Percentiles rank a stretch among this genome's conserved stretches.
Conservation (phyloP, 768 basidiomycete genomes). For the Sutorius australiensis region DNA sequence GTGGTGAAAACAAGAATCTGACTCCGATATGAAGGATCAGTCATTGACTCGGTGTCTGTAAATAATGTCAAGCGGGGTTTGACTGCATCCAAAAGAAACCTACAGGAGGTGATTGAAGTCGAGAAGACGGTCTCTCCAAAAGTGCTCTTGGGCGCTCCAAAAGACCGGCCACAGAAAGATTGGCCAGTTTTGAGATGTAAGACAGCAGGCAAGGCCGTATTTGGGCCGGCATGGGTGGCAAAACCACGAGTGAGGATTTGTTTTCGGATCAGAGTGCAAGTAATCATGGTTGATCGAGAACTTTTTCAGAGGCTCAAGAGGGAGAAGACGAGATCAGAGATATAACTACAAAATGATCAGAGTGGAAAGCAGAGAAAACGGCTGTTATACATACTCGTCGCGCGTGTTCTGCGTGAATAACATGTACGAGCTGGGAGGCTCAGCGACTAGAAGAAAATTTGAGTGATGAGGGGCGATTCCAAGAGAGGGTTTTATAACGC, state of each 20-base stretch:
- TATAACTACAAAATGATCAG: conserved; percentile 56
- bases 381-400: conserved; percentile 64
- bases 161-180: conserved; percentile 84
- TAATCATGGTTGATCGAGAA: conserved; percentile 47
- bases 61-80: conserved; percentile 8
- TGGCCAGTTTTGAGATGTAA: conserved; percentile 94
- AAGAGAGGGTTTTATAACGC: conserved; percentile 7
- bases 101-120: conserved; percentile 97
- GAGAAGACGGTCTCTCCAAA: conserved; percentile 99
- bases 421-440: conserved; percentile 51
- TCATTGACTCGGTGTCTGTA: conserved; percentile 99
- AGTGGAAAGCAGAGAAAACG: not conserved
- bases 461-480: not conserved
- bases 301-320: conserved; percentile 42
- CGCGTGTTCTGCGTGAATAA: conserved; percentile 82
- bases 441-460: conserved; percentile 1
- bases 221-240: conserved; percentile 59
- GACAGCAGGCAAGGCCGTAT: conserved; percentile 61
- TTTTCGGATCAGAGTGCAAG: conserved; percentile 49
- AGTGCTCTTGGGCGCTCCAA: conserved; percentile 81
- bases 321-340: conserved; percentile 88
- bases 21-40: conserved; percentile 96
- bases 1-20: conserved; percentile 99
- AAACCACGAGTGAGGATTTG: conserved; percentile 55
- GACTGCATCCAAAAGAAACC: conserved; percentile 23